phyloP scores from a whole-genome alignment of 2,329 filamentous ascomycete species.

The Didymellaceae sp. region DNA sequence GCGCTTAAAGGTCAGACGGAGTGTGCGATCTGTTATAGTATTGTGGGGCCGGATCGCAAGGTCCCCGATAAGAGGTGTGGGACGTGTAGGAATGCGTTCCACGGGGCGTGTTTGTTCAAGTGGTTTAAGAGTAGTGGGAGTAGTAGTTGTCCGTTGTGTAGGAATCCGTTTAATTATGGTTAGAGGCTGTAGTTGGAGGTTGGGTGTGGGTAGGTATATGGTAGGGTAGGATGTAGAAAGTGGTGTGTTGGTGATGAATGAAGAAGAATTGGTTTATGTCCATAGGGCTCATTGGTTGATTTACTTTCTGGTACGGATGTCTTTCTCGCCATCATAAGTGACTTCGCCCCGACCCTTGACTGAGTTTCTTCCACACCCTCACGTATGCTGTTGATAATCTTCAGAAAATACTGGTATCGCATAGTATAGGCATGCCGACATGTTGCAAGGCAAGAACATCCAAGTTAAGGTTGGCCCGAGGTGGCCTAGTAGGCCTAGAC shows the following conservation, averaged over 20 bases:
- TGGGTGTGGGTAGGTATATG: not conserved
- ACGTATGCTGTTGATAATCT: too few species aligned
- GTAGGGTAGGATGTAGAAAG: not conserved
- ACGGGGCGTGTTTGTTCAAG: conserved; percentile 87
- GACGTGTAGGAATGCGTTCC: conserved; percentile 95
- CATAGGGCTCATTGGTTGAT: too few species aligned
- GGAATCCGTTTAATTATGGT: conserved; percentile 79
- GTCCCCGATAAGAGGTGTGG: conserved; percentile 89
- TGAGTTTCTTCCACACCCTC: too few species aligned
- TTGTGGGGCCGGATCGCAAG: conserved; percentile 86
- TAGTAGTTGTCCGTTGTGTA: conserved; percentile 89
- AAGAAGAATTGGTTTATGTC: not conserved
- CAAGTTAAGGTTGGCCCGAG: too few species aligned
- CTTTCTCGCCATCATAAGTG: too few species aligned
- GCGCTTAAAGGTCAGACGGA: conserved; percentile 92
- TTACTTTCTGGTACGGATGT: too few species aligned
- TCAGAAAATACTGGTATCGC: too few species aligned
- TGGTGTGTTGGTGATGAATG: not conserved
- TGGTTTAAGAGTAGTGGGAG: conserved; percentile 97
- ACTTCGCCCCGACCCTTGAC: too few species aligned
- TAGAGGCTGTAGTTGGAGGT: conserved; percentile 12
- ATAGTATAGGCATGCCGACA: too few species aligned
- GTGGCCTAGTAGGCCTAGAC: too few species aligned
- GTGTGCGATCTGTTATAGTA: conserved; percentile 96
- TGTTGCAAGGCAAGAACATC: too few species aligned